phyloP scores from a whole-genome alignment of 495 filamentous ascomycete genomes.

The Lophiostoma macrostomum region DNA sequence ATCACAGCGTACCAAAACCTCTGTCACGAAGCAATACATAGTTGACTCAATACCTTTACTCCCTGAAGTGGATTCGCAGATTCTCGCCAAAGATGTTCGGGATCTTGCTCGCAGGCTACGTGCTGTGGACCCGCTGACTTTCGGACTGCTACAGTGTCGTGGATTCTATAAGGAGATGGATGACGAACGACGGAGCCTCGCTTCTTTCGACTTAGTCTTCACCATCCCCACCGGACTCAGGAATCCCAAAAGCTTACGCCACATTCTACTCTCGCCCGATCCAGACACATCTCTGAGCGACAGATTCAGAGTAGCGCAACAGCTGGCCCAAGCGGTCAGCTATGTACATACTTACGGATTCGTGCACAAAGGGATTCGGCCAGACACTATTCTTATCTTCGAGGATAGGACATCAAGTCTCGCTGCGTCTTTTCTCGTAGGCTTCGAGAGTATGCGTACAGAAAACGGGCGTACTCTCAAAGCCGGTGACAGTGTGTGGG shows the following conservation, averaged over 20 bases:
- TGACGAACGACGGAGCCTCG: neutral
- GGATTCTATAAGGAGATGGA: slow-evolving; percentile 8
- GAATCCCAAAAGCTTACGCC: neutral
- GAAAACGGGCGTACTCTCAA: slow-evolving; percentile 43
- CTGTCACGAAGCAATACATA: slow-evolving; percentile 8
- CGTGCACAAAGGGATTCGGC: slow-evolving; percentile 59
- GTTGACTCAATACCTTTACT: slow-evolving; percentile 9
- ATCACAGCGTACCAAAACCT: neutral
- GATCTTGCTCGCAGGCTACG: slow-evolving; percentile 21
- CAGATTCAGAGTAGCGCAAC: slow-evolving; percentile 44
- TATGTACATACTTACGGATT: slow-evolving; percentile 52
- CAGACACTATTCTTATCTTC: slow-evolving; percentile 52
- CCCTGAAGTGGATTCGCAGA: neutral
- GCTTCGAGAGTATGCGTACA: slow-evolving; percentile 51
- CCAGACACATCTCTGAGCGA: slow-evolving; percentile 29
- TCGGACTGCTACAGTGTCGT: slow-evolving; percentile 12
- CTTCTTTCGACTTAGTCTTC: slow-evolving; percentile 4
- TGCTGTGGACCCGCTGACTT: slow-evolving; percentile 14
- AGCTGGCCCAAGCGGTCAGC: slow-evolving; percentile 46
- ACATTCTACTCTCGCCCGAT: slow-evolving; percentile 4
- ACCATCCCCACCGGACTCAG: neutral
- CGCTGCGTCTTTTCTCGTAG: slow-evolving; percentile 45
- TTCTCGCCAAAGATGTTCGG: slow-evolving; percentile 11
- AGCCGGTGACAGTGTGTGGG: slow-evolving; percentile 44
- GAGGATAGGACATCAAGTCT: slow-evolving; percentile 28